Base-by-base conservation (phyloP, 129 eudicot genomes). In the Sambucus nigra region DNA sequence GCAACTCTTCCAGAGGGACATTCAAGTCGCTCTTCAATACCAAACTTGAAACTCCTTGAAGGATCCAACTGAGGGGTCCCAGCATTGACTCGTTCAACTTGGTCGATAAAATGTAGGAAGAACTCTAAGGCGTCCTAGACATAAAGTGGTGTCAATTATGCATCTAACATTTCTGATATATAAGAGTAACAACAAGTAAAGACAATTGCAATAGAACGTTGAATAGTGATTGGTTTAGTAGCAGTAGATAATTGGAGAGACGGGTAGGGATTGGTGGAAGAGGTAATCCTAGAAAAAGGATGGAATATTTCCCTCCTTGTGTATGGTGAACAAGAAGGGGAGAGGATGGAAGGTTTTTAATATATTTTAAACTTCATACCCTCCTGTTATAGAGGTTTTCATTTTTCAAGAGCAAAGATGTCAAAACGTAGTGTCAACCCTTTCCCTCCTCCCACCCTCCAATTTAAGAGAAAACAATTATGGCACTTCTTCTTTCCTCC, bases 1-100 rank as follows among this genome's bases (percentile, higher is more conserved):
- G 96, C 77, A 75, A 92, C 99, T 68, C 80, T 92, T 27, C 99
- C 99, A 15, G 99, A 92, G 15, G 94, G 76, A 26, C 99, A 92
- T 64, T 77, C 81, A 64, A 92, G 59, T 47, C 96, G 77, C 61
- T 92, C 99, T 76, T 92, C 99, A 73, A 92, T 76, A 23, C 99
- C 99, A 64, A 92, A 92, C 76, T 86, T 92, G 70, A 92, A 82
- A 53, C 86, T 76, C 69, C 91, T 86, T 47, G 94, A 80, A 26
- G 99, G 96, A 64, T 92, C 99, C 69, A 73, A 63, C 45, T 53
- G 74, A 44, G 87, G 87, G 29, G 68, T 75, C 40, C 79, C 76
- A 33, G 73, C 55, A 75, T 86, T 80, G 39, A 57, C 41, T 27
- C 92, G 73, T 56, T 92, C 99, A 79, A 92, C 94, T 74, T 92